A percentile compares a stretch with the other conserved stretches of the same genome.
phyloP scores from a whole-genome alignment of 805 yeast species.

The Metschnikowia corniflorae region DNA sequence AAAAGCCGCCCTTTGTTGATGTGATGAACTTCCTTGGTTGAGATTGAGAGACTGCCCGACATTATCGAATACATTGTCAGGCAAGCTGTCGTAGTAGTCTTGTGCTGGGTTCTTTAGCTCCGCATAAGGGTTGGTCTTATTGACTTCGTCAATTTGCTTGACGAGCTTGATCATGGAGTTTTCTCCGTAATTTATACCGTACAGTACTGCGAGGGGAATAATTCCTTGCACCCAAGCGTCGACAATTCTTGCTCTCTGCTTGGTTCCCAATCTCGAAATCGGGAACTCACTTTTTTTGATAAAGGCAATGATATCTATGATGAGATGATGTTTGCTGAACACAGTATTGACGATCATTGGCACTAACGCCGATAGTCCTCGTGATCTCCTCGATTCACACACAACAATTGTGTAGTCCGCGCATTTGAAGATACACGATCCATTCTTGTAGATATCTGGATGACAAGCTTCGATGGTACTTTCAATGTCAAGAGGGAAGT shows the following conservation, averaged over 20 bases:
- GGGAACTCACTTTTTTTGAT: slow-evolving; percentile 62
- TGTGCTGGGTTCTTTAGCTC: slow-evolving; percentile 42
- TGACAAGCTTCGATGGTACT: slow-evolving; percentile 45
- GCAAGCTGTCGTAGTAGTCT: slow-evolving; percentile 33
- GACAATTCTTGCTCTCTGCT: slow-evolving; percentile 70
- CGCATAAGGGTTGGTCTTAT: slow-evolving; percentile 37
- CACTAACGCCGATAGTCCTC: slow-evolving; percentile 65
- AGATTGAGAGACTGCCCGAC: slow-evolving; percentile 30
- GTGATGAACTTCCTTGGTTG: slow-evolving; percentile 19
- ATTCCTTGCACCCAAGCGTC: slow-evolving; percentile 49
- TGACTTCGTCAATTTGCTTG: slow-evolving; percentile 48
- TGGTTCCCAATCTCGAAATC: slow-evolving; percentile 66
- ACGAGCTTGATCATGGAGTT: slow-evolving; percentile 54
- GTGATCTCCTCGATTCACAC: slow-evolving; percentile 55
- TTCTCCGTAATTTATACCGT: slow-evolving; percentile 65
- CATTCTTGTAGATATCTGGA: slow-evolving; percentile 54
- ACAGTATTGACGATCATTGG: slow-evolving; percentile 80
- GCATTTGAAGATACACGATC: slow-evolving; percentile 70
- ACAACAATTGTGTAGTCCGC: slow-evolving; percentile 76
- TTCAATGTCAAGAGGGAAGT: slow-evolving; percentile 83
- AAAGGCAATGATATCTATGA: slow-evolving; percentile 82
- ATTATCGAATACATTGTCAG: slow-evolving; percentile 31
- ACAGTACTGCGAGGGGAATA: slow-evolving; percentile 38
- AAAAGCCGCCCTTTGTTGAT: slow-evolving; percentile 11
- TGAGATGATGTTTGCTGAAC: slow-evolving; percentile 74